Percentiles rank a stretch among this genome's conserved stretches.
phyloP scores from a whole-genome alignment of 179 eudicot genomes.

The Beta macrorhiza region DNA sequence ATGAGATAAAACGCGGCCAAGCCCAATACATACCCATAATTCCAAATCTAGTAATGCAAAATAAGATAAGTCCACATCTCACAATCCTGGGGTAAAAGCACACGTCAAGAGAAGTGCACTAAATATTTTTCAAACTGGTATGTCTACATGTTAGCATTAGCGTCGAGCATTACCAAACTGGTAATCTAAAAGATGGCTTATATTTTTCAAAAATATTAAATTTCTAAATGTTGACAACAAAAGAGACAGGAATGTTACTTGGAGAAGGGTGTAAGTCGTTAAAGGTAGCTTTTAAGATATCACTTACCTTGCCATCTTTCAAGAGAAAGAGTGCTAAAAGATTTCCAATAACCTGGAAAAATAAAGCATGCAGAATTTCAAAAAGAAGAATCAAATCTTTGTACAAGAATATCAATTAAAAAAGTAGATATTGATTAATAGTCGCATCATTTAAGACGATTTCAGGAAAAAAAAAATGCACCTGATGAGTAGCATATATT shows the following conservation, averaged over 20 bases:
- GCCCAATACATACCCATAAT: background rate
- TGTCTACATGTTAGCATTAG: background rate
- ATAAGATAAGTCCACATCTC: background rate
- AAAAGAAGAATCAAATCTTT: background rate
- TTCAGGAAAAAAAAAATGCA: constrained; percentile 12
- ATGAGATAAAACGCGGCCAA: background rate
- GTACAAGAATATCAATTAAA: background rate
- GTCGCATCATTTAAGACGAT: background rate
- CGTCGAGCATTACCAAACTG: background rate
- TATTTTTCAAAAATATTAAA: background rate
- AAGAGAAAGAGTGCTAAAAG: constrained; percentile 49
- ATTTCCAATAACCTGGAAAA: constrained; percentile 41
- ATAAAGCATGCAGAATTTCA: background rate
- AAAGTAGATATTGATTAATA: background rate
- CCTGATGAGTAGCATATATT: constrained; percentile 88
- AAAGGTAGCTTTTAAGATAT: background rate
- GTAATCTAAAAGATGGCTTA: background rate
- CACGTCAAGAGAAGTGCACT: background rate
- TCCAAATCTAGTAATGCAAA: background rate
- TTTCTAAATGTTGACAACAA: background rate
- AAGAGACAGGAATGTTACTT: background rate
- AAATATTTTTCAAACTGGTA: background rate
- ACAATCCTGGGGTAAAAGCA: background rate
- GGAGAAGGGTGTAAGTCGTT: background rate
- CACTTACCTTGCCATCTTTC: constrained; percentile 60